These are phyloP conservation scores for Actinomortierella wolfii DNA, from an alignment of 371 early-diverging fungal genomes.

Conservation along the genomic window DNA sequence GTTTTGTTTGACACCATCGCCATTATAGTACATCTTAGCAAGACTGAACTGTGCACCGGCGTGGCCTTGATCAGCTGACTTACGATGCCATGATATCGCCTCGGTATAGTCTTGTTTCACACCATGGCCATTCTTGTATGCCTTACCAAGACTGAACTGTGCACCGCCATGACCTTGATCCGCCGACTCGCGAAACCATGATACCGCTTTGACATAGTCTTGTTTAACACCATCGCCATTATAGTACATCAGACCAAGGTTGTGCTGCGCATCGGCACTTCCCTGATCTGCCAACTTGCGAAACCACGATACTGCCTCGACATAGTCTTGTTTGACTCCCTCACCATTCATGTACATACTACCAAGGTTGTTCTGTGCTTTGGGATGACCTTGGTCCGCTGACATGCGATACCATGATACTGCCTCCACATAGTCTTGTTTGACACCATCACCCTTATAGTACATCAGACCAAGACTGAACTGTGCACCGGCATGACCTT, in stretches of 20 bases:
- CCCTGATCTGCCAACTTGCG: slow-evolving; percentile 78
- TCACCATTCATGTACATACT: slow-evolving; percentile 86
- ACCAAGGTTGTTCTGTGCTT: slow-evolving; percentile 78
- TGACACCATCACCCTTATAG: slow-evolving; percentile 76
- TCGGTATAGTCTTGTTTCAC: slow-evolving; percentile 63
- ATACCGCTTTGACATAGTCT: slow-evolving; percentile 68
- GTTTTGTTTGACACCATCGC: slow-evolving; percentile 63
- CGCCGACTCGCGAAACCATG: slow-evolving; percentile 70
- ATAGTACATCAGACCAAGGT: slow-evolving; percentile 82
- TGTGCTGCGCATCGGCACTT: slow-evolving; percentile 74
- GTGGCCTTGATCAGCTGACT: slow-evolving; percentile 80
- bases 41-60: slow-evolving; percentile 85
- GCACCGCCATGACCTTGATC: slow-evolving; percentile 78
- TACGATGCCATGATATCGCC: slow-evolving; percentile 73
- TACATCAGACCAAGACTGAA: slow-evolving; percentile 81
- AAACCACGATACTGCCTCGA: slow-evolving; percentile 79
- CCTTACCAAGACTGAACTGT: slow-evolving; percentile 73
- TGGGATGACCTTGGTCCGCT: slow-evolving; percentile 74
- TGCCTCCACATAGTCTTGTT: slow-evolving; percentile 56
- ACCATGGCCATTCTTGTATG: slow-evolving; percentile 82
- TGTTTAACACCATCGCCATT: slow-evolving; percentile 77
- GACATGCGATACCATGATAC: slow-evolving; percentile 74
- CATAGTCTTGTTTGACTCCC: slow-evolving; percentile 66
- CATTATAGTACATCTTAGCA: slow-evolving; percentile 86
- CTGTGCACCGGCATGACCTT: slow-evolving; percentile 57